These are phyloP conservation scores for Diaporthe eres DNA, from an alignment of 2,329 filamentous ascomycete genomes.

Conservation along the genomic window DNA sequence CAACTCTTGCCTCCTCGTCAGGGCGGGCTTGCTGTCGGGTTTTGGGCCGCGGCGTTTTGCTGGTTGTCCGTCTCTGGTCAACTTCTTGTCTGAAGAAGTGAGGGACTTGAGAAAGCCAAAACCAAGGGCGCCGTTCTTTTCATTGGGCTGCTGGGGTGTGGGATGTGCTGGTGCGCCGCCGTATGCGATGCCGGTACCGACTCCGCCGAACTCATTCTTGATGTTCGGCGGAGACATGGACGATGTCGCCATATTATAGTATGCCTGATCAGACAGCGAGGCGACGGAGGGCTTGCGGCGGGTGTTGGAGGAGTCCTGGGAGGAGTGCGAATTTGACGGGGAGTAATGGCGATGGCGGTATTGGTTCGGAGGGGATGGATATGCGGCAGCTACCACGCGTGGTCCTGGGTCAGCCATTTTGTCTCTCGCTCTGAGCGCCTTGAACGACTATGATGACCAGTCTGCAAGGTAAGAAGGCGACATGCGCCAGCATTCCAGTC, in stretches of 20 bases:
- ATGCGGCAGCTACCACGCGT: slow-evolving; percentile 32
- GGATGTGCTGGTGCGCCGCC: slow-evolving; percentile 29
- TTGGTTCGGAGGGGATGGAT: slow-evolving; percentile 14
- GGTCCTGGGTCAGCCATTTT: slow-evolving; percentile 39
- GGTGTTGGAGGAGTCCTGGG: slow-evolving; percentile 13
- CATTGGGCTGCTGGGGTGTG: neutral
- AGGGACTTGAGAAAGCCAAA: slow-evolving; percentile 74
- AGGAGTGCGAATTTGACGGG: neutral
- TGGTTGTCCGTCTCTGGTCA: slow-evolving; percentile 86
- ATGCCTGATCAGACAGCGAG: slow-evolving; percentile 1
- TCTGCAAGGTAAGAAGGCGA: neutral
- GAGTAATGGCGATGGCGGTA: slow-evolving; percentile 20
- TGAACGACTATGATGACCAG: neutral
- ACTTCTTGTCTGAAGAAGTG: slow-evolving; percentile 77
- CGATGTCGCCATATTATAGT: slow-evolving; percentile 32
- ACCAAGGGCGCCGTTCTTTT: slow-evolving; percentile 59
- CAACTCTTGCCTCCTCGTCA: slow-evolving; percentile 92
- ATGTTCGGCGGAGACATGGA: slow-evolving; percentile 38
- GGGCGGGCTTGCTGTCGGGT: slow-evolving; percentile 93
- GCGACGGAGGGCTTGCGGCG: neutral
- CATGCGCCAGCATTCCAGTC: neutral
- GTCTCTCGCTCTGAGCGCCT: neutral
- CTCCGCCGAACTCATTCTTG: slow-evolving; percentile 38
- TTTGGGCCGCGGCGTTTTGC: slow-evolving; percentile 94
- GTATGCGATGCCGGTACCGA: slow-evolving; percentile 39